phyloP scores from a whole-genome alignment of 441 rosid genomes.

The Pelargonium australe region DNA sequence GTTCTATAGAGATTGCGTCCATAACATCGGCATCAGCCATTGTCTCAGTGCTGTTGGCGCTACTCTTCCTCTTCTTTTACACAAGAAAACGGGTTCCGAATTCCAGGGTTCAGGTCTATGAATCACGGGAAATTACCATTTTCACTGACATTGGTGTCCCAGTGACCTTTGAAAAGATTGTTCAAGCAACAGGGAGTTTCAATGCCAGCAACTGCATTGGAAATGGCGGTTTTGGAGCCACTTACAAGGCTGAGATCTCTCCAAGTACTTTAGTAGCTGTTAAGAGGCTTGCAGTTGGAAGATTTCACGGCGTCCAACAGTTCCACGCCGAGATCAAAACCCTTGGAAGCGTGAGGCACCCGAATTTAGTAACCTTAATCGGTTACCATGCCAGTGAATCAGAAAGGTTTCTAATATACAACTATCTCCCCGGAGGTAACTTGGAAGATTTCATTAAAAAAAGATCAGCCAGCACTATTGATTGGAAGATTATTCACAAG shows the following conservation, averaged over 20 bases:
- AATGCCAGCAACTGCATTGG: constrained; percentile 76
- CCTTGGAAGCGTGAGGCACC: constrained; percentile 63
- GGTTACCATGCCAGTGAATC: constrained; percentile 84
- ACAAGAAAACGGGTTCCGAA: constrained; percentile 39
- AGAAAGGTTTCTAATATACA: constrained; percentile 83
- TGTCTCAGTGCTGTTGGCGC: constrained; percentile 59
- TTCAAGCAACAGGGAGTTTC: constrained; percentile 67
- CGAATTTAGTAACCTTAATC: constrained; percentile 61
- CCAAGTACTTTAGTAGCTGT: constrained; percentile 54
- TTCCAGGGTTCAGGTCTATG: constrained; percentile 39
- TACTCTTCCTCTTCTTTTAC: constrained; percentile 50
- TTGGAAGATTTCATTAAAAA: constrained; percentile 74
- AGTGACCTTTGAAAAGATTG: constrained; percentile 58
- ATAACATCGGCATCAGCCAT: constrained; percentile 71
- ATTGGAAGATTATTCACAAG: constrained; percentile 67
- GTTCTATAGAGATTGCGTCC: constrained; percentile 70
- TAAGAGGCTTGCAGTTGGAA: constrained; percentile 79
- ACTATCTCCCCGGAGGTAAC: constrained; percentile 81
- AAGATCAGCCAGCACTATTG: constrained; percentile 45
- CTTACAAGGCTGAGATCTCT: constrained; percentile 69
- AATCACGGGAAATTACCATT: constrained; percentile 49
- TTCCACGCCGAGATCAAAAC: constrained; percentile 76
- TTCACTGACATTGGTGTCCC: constrained; percentile 53
- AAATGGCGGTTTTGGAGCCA: constrained; percentile 83
- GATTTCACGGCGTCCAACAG: constrained; percentile 73